These are phyloP conservation scores for Cryphonectria parasitica DNA, from an alignment of 2,329 filamentous ascomycete species.

Conservation along the genomic window DNA sequence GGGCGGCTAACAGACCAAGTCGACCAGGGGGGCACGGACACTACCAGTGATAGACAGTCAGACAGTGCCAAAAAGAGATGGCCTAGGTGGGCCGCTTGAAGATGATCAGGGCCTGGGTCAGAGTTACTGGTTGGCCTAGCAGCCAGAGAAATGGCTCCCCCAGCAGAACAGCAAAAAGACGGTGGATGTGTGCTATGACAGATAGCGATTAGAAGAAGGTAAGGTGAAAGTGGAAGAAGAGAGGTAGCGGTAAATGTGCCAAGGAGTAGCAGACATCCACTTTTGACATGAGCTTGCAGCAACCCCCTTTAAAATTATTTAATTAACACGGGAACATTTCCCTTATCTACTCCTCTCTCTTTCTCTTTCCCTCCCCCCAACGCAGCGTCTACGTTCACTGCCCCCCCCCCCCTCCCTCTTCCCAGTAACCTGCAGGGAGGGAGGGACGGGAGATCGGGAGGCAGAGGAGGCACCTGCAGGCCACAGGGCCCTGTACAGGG, in stretches of 20 bases:
- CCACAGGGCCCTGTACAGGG: background rate
- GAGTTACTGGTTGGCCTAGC: background rate
- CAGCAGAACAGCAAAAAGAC: background rate
- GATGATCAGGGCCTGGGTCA: slow-evolving; percentile 2
- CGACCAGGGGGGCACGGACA: background rate
- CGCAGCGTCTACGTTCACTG: background rate
- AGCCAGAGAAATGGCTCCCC: background rate
- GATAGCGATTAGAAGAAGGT: background rate
- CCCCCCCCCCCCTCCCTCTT: background rate
- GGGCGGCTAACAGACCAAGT: slow-evolving; percentile 2
- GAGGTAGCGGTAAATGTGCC: slow-evolving; percentile 8
- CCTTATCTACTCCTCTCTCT: background rate
- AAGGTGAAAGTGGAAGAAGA: background rate
- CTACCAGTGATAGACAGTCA: background rate
- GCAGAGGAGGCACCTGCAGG: slow-evolving; percentile 2
- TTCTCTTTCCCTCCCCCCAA: no score
- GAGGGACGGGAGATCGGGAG: background rate
- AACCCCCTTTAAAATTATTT: background rate
- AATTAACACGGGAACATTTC: slow-evolving; percentile 12
- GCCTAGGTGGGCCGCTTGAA: slow-evolving; percentile 7
- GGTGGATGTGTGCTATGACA: background rate
- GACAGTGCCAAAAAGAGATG: slow-evolving; percentile 15
- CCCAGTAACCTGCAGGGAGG: background rate
- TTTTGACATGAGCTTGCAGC: slow-evolving; percentile 5
- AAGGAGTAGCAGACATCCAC: background rate